phyloP scores from a whole-genome alignment of 106 monocot species.

The Phalaenopsis equestris region DNA sequence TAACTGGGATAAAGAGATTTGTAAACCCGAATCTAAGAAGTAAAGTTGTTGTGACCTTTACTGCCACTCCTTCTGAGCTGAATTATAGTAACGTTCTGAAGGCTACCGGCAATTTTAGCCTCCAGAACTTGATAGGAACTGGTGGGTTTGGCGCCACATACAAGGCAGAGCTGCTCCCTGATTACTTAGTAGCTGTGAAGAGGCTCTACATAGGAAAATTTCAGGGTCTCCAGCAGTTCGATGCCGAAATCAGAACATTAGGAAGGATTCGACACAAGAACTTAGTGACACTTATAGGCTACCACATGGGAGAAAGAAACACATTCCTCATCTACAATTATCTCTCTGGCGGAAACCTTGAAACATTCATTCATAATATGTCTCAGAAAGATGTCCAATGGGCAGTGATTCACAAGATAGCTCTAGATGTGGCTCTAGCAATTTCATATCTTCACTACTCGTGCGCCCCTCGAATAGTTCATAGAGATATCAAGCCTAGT shows the following conservation, averaged over 20 bases:
- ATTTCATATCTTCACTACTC: conserved; percentile 55
- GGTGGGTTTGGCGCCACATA: conserved; percentile 70
- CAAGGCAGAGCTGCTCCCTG: conserved; percentile 53
- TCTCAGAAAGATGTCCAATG: conserved; percentile 18
- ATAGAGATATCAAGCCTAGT: conserved; percentile 72
- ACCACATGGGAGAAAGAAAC: conserved; percentile 54
- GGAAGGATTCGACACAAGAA: conserved; percentile 58
- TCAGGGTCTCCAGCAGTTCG: conserved; percentile 64
- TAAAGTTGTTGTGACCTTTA: conserved; percentile 47
- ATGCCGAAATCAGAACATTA: conserved; percentile 58
- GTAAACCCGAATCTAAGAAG: conserved; percentile 18
- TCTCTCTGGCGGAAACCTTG: conserved; percentile 51
- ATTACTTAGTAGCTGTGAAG: conserved; percentile 55
- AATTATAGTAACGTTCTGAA: conserved; percentile 38
- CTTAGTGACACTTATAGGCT: conserved; percentile 57
- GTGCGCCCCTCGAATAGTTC: conserved; percentile 56
- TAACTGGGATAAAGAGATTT: conserved; percentile 24
- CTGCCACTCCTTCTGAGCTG: conserved; percentile 39
- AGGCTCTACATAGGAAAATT: conserved; percentile 54
- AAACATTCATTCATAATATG: conserved; percentile 50
- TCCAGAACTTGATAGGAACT: conserved; percentile 59
- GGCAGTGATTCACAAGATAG: conserved; percentile 52
- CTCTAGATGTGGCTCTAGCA: conserved; percentile 45
- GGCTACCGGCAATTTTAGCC: conserved; percentile 52
- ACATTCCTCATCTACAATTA: conserved; percentile 64